Percentiles rank a stretch among this genome's conserved stretches.
Conservation (phyloP, 768 basidiomycete genomes). For the Mycena haematopus region DNA sequence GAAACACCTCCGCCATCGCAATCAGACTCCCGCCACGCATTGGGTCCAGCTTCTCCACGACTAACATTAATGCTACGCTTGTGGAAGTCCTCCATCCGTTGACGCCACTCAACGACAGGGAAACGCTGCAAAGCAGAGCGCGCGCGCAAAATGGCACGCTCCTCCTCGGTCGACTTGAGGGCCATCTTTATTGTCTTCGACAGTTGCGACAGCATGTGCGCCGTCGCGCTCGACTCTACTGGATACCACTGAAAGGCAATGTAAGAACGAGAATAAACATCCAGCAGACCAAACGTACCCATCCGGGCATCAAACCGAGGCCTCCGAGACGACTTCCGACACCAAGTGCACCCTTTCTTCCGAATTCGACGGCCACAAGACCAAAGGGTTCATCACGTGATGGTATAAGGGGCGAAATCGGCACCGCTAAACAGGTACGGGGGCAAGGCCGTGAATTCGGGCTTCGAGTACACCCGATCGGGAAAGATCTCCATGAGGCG, state of each 20-base stretch:
- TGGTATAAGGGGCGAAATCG: conserved; percentile 93
- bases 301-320: conserved; percentile 96
- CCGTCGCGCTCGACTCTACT: conserved; percentile 90
- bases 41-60: conserved; percentile 67
- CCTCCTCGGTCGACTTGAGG: conserved; percentile 87
- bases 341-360: conserved; percentile 94
- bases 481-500: conserved; percentile 96
- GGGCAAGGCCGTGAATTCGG: conserved; percentile 93
- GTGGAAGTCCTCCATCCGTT: conserved; percentile 95
- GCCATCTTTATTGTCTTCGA: conserved; percentile 96
- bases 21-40: conserved; percentile 83
- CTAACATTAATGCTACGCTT: conserved; percentile 79
- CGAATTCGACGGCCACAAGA: conserved; percentile 95
- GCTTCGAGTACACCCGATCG: conserved; percentile 93
- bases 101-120: conserved; percentile 98
- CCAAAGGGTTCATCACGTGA: conserved; percentile 97
- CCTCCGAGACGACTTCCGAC: conserved; percentile 94
- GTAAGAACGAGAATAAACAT: conserved; percentile 9
- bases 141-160: conserved; percentile 90
- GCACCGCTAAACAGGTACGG: conserved; percentile 95
- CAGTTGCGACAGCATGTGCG: conserved; percentile 93
- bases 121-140: conserved; percentile 95
- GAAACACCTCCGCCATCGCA: conserved; percentile 55
- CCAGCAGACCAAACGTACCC: conserved; percentile 61
- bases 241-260: conserved; percentile 82